These are phyloP conservation scores for Psilocybe sp. DNA, from an alignment of 768 basidiomycete genomes.

Conservation along the genomic window DNA sequence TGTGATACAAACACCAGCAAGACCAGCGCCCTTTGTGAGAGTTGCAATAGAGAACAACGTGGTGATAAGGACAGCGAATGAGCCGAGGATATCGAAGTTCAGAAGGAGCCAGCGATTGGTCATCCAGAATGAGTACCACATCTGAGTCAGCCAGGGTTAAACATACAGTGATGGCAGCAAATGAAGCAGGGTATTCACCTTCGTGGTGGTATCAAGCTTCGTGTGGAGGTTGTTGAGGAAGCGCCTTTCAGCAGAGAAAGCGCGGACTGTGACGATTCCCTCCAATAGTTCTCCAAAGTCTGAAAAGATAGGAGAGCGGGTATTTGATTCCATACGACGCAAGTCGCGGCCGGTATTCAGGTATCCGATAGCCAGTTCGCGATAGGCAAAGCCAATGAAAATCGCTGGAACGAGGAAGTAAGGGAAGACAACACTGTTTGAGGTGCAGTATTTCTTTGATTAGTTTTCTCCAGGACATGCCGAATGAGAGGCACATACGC, in stretches of 20 bases:
- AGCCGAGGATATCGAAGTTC: constrained; percentile 80
- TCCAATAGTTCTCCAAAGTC: constrained; percentile 82
- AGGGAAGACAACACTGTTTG: constrained; percentile 66
- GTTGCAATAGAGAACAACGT: constrained; percentile 73
- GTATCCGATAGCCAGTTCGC: constrained; percentile 66
- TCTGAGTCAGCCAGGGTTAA: too few species aligned
- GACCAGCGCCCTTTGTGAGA: constrained; percentile 50
- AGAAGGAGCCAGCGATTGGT: constrained; percentile 82
- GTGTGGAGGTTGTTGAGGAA: constrained; percentile 75
- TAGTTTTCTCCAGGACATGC: background rate
- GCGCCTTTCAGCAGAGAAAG: constrained; percentile 77
- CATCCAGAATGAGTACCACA: constrained; percentile 92
- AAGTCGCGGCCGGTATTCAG: constrained; percentile 81
- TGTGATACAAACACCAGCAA: constrained; percentile 74
- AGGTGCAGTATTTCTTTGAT: background rate
- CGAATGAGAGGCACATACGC: constrained; percentile 40
- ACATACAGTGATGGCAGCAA: too few species aligned
- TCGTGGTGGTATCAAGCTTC: constrained; percentile 77
- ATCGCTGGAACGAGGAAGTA: constrained; percentile 76
- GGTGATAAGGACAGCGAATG: constrained; percentile 68
- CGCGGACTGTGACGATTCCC: constrained; percentile 90
- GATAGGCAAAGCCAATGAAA: constrained; percentile 73
- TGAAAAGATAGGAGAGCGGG: constrained; percentile 80
- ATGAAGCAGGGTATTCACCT: constrained; percentile 37
- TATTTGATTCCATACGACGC: constrained; percentile 88